Percentiles rank a stretch among this genome's conserved stretches.
phyloP scores from a whole-genome alignment of 108 stramenopile species.

The Skeletonema potamos region DNA sequence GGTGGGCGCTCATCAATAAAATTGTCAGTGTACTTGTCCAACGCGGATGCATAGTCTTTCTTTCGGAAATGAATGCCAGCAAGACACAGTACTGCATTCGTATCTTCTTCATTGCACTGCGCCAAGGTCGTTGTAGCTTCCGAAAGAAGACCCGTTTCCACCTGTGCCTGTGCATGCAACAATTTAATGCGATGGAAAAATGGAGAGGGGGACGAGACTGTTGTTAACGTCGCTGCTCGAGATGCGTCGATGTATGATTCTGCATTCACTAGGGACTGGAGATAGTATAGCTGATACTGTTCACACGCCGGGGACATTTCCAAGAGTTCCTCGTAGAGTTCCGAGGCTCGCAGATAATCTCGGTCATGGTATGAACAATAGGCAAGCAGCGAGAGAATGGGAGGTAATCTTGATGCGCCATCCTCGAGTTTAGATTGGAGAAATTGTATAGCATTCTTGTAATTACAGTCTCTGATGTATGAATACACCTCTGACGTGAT shows the following conservation, averaged over 20 bases:
- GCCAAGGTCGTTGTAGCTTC: slow-evolving; percentile 60
- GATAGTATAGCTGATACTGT: slow-evolving; percentile 81
- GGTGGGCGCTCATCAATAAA: slow-evolving; percentile 71
- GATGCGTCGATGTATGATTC: slow-evolving; percentile 60
- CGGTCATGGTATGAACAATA: slow-evolving; percentile 83
- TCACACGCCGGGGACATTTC: slow-evolving; percentile 74
- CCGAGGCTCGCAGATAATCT: slow-evolving; percentile 53
- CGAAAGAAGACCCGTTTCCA: slow-evolving; percentile 78
- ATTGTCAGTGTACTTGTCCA: slow-evolving; percentile 65
- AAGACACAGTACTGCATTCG: slow-evolving; percentile 69
- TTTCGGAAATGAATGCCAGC: slow-evolving; percentile 80
- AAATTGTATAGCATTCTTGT: slow-evolving; percentile 23
- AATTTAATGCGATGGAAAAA: slow-evolving; percentile 48
- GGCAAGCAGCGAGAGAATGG: slow-evolving; percentile 78
- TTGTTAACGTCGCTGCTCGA: slow-evolving; percentile 27
- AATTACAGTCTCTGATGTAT: slow-evolving; percentile 36
- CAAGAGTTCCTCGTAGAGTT: slow-evolving; percentile 78
- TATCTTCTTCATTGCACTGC: slow-evolving; percentile 70
- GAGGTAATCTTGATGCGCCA: slow-evolving; percentile 64
- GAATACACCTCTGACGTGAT: slow-evolving; percentile 36
- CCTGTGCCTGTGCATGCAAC: slow-evolving; percentile 71
- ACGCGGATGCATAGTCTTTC: slow-evolving; percentile 63
- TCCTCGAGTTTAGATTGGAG: slow-evolving; percentile 47
- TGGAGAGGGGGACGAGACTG: slow-evolving; percentile 17
- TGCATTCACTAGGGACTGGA: slow-evolving; percentile 80